Conservation (phyloP, 2,329 filamentous ascomycete species). For the Pseudogymnoascus sp. region DNA sequence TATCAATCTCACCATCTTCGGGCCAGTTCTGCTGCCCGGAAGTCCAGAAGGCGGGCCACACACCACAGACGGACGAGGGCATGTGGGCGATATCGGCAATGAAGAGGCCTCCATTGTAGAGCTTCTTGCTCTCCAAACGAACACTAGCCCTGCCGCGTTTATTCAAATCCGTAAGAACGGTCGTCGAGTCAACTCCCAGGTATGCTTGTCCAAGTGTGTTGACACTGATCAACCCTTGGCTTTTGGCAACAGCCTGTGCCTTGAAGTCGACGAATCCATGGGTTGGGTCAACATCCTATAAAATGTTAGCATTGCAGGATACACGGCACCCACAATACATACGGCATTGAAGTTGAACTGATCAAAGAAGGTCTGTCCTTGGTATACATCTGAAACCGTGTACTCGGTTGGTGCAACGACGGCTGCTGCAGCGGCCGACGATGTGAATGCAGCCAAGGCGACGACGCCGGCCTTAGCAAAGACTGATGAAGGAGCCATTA, state of each 20-base stretch:
- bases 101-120: conserved; percentile 37
- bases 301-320: background rate
- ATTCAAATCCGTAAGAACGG: conserved; percentile 26
- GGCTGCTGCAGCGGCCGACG: background rate
- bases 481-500: conserved; percentile 12
- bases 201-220: conserved; percentile 44
- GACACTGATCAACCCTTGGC: conserved; percentile 41
- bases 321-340: conserved; percentile 6
- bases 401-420: conserved; percentile 14
- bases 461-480: conserved; percentile 15
- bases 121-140: conserved; percentile 35
- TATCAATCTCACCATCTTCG: conserved; percentile 22
- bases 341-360: conserved; percentile 46
- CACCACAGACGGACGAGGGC: conserved; percentile 27
- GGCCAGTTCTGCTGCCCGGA: conserved; percentile 24
- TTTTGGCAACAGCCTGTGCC: conserved; percentile 48
- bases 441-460: conserved; percentile 15
- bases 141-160: conserved; percentile 35
- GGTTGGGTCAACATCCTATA: conserved; percentile 52
- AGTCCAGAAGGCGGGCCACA: conserved; percentile 17
- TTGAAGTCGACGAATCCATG: conserved; percentile 65
- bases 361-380: conserved; percentile 35
- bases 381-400: conserved; percentile 27
- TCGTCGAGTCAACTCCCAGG: conserved; percentile 36
- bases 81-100: conserved; percentile 40